These are phyloP conservation scores for Ustilago cynodontis DNA, from an alignment of 1,284 basidiomycete genomes.

Conservation along the genomic window DNA sequence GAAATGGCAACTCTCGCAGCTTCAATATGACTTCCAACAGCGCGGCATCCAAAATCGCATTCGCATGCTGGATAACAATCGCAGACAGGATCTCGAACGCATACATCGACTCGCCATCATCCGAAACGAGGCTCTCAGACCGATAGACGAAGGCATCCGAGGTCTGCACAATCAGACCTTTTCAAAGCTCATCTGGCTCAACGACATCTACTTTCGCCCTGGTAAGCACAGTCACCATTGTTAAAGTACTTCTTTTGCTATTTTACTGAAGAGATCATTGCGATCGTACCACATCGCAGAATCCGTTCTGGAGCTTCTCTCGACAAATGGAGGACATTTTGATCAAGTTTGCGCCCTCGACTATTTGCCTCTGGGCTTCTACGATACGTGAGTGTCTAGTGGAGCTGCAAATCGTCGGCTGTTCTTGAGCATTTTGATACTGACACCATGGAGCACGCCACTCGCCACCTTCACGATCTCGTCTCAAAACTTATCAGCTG, in stretches of 20 bases:
- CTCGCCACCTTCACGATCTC: neutral
- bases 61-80: slow-evolving; percentile 43
- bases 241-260: neutral
- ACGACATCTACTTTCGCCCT: slow-evolving; percentile 54
- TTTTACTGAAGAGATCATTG: slow-evolving; percentile 36
- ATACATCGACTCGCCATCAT: slow-evolving; percentile 54
- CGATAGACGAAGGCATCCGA: slow-evolving; percentile 36
- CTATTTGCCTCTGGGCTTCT: slow-evolving; percentile 72
- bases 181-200: slow-evolving; percentile 55
- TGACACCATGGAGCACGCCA: neutral
- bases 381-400: slow-evolving; percentile 72
- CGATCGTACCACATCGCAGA: neutral
- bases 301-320: slow-evolving; percentile 72
- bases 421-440: neutral
- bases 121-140: slow-evolving; percentile 54
- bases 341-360: slow-evolving; percentile 76
- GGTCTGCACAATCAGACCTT: slow-evolving; percentile 38
- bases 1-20: slow-evolving; percentile 70
- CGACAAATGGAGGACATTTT: slow-evolving; percentile 73
- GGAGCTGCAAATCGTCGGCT: neutral
- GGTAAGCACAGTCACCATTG: neutral
- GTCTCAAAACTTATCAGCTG: no score
- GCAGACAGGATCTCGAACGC: slow-evolving; percentile 41
- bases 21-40: slow-evolving; percentile 68
- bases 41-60: slow-evolving; percentile 33